phyloP scores from a whole-genome alignment of 2,329 filamentous ascomycete species.

The Ophiocordyceps camponoti-saundersi region DNA sequence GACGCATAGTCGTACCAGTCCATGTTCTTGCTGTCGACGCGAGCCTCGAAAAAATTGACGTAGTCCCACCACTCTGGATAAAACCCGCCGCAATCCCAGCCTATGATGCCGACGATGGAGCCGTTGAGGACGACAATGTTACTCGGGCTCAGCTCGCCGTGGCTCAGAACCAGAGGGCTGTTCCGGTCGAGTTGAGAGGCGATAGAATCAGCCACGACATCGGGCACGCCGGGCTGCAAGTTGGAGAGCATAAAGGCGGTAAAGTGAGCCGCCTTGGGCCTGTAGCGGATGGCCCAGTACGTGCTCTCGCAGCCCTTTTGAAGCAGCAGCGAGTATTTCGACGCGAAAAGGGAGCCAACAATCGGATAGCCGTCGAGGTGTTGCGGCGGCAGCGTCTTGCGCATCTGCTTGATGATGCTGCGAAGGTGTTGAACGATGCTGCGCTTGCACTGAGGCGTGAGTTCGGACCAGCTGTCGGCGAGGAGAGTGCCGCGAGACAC shows the following conservation, averaged over 20 bases:
- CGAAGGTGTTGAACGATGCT: conserved; percentile 10
- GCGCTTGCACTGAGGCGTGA: conserved; percentile 8
- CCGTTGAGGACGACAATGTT: conserved; percentile 12
- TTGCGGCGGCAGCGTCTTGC: background rate
- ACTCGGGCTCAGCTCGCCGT: conserved; percentile 11
- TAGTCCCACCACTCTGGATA: conserved; percentile 19
- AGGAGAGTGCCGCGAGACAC: conserved; percentile 9
- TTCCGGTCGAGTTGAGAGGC: conserved; percentile 5
- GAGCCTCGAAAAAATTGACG: conserved; percentile 16
- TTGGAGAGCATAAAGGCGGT: conserved; percentile 4
- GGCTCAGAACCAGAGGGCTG: conserved; percentile 7
- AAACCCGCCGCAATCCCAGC: conserved; percentile 15
- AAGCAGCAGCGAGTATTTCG: conserved; percentile 8
- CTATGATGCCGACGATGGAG: conserved; percentile 9
- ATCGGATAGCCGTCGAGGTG: background rate
- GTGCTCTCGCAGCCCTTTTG: conserved; percentile 9
- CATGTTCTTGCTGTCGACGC: conserved; percentile 8
- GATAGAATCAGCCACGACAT: conserved; percentile 6
- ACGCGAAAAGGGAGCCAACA: conserved; percentile 7
- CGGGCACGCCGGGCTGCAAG: conserved; percentile 6
- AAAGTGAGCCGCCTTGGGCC: conserved; percentile 11
- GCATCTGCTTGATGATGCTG: conserved; percentile 9
- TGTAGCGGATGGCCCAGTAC: conserved; percentile 13
- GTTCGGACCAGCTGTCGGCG: conserved; percentile 11
- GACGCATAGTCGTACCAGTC: conserved; percentile 15